Percentiles rank a stretch among this genome's conserved stretches.
Evolutionary conservation across 305 asterid species (phyloP).

Genomic region (Solanum hybrid): DNA sequence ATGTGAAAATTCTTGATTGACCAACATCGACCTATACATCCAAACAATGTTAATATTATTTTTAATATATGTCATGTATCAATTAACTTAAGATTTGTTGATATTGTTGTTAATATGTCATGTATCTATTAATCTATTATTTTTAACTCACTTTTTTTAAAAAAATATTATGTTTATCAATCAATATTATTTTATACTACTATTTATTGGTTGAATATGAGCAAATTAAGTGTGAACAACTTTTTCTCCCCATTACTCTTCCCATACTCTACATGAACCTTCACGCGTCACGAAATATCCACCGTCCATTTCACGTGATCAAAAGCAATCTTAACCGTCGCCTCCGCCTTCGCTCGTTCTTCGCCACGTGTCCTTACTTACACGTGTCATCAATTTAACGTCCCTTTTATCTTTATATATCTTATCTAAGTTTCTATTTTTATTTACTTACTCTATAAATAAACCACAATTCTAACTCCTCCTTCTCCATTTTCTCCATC

Average conservation of each 20-base stretch:
- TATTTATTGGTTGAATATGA: background rate
- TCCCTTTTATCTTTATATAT: slow-evolving; percentile 2
- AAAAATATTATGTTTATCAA: no score
- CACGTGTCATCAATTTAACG: slow-evolving; percentile 37
- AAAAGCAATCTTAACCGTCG: slow-evolving; percentile 40
- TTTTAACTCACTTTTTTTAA: no score
- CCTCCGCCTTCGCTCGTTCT: slow-evolving; percentile 9
- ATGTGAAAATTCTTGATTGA: no score
- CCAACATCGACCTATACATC: no score
- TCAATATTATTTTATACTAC: no score
- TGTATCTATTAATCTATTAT: no score
- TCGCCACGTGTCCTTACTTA: slow-evolving; percentile 36
- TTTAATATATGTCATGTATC: no score
- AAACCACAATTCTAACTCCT: background rate
- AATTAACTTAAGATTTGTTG: no score
- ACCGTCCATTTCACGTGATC: slow-evolving; percentile 58
- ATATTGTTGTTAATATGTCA: no score
- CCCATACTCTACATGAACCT: slow-evolving; percentile 1
- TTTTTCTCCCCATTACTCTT: background rate
- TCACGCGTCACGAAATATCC: slow-evolving; percentile 32
- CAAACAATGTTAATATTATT: no score
- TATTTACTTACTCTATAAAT: slow-evolving; percentile 2
- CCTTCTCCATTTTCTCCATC: background rate
- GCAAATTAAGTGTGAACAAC: background rate
- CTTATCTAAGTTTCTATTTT: slow-evolving; percentile 5